A percentile compares a stretch with the other conserved stretches of the same genome.
phyloP scores from a whole-genome alignment of 352 stramenopile genomes.

The Thalassiosira sp. region DNA sequence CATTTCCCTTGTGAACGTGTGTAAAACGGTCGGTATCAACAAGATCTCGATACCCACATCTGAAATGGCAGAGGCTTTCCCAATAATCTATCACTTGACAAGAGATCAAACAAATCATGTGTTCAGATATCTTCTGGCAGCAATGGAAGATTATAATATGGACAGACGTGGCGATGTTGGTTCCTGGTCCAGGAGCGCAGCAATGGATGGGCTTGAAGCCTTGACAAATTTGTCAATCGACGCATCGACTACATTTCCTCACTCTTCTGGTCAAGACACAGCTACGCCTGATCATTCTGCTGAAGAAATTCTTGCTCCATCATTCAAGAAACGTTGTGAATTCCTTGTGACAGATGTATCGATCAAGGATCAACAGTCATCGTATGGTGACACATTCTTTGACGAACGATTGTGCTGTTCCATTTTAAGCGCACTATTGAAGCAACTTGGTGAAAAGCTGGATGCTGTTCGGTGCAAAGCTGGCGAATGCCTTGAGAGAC shows the following conservation, averaged over 20 bases:
- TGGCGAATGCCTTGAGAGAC: conserved; percentile 86
- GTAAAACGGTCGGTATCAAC: conserved; percentile 58
- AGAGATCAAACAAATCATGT: conserved; percentile 74
- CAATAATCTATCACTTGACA: conserved; percentile 45
- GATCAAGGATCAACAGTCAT: background rate
- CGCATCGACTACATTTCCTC: conserved; percentile 59
- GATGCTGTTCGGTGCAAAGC: conserved; percentile 90
- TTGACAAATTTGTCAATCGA: conserved; percentile 80
- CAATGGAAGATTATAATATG: conserved; percentile 93
- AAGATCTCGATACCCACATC: background rate
- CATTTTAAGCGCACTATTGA: conserved; percentile 86
- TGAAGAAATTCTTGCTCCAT: conserved; percentile 15
- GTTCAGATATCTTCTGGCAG: conserved; percentile 86
- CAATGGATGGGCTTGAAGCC: conserved; percentile 89
- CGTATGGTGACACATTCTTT: conserved; percentile 40
- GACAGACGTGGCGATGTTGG: conserved; percentile 98
- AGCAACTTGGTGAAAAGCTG: conserved; percentile 96
- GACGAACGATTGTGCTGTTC: conserved; percentile 50
- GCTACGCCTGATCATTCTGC: background rate
- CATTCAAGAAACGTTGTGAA: conserved; percentile 49
- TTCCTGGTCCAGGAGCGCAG: conserved; percentile 94
- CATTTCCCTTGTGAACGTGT: conserved; percentile 88
- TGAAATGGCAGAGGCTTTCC: background rate
- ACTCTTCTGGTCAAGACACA: conserved; percentile 34
- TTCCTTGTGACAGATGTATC: conserved; percentile 16